A percentile compares a stretch with the other conserved stretches of the same genome.
These are phyloP conservation scores for Mortierella antarctica DNA, from an alignment of 192 early-diverging fungal species.

Conservation along the genomic window DNA sequence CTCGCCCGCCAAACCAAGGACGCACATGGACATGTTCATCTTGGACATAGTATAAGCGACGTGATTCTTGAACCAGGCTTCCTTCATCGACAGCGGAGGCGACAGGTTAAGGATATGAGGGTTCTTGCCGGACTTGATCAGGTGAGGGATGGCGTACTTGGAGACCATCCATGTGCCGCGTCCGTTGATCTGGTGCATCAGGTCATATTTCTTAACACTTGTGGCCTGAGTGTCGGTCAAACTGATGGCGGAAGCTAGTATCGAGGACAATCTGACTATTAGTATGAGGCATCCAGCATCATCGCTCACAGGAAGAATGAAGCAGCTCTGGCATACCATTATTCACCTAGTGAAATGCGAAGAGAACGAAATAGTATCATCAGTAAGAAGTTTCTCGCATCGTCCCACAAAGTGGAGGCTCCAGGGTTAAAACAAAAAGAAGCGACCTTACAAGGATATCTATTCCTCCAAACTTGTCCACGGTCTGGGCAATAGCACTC, in stretches of 20 bases:
- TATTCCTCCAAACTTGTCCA: slow-evolving; percentile 77
- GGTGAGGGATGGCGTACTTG: slow-evolving; percentile 74
- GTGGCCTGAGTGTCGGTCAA: slow-evolving; percentile 70
- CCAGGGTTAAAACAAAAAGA: not conserved
- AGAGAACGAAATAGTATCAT: not conserved
- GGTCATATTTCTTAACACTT: slow-evolving; percentile 70
- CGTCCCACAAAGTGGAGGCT: not conserved
- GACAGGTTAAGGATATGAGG: slow-evolving; percentile 81
- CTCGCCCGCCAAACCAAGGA: slow-evolving; percentile 79
- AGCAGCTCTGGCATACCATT: not conserved
- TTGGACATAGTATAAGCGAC: slow-evolving; percentile 79
- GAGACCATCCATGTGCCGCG: slow-evolving; percentile 85
- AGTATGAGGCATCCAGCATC: not conserved
- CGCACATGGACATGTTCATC: slow-evolving; percentile 81
- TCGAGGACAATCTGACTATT: not conserved
- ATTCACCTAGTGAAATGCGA: not conserved
- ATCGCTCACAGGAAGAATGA: no score
- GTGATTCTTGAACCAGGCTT: slow-evolving; percentile 75
- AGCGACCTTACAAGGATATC: slow-evolving; percentile 86
- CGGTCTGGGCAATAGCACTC: slow-evolving; percentile 72
- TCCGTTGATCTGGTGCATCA: slow-evolving; percentile 84
- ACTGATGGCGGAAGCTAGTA: slow-evolving; percentile 74
- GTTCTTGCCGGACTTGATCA: slow-evolving; percentile 72
- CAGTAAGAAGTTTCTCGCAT: not conserved
- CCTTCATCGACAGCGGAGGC: slow-evolving; percentile 76